A percentile compares a stretch with the other conserved stretches of the same genome.
Conservation (phyloP, 1,284 basidiomycete species). For the Cronartium quercuum region DNA sequence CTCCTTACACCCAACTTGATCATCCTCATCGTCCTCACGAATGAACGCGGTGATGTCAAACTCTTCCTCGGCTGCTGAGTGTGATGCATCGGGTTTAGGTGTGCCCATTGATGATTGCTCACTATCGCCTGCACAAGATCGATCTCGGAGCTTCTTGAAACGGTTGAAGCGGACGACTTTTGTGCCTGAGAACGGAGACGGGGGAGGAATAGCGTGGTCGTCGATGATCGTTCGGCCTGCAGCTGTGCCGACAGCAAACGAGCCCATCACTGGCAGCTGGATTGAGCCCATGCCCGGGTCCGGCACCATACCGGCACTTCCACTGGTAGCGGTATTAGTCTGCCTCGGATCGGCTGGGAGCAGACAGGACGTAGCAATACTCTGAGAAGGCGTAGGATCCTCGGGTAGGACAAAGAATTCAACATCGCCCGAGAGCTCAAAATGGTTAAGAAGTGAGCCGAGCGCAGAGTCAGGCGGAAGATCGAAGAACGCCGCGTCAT, state of each 20-base stretch:
- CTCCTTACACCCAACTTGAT: not conserved
- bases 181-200: slow-evolving; percentile 23
- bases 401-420: not conserved
- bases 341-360: not conserved
- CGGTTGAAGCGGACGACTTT: slow-evolving; percentile 32
- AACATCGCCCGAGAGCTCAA: slow-evolving; percentile 13
- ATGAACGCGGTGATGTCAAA: slow-evolving; percentile 36
- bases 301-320: not conserved
- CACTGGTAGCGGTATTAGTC: not conserved
- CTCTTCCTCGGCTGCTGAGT: slow-evolving; percentile 6
- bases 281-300: not conserved
- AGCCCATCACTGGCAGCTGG: slow-evolving; percentile 26
- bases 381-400: not conserved
- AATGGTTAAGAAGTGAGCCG: slow-evolving; percentile 14
- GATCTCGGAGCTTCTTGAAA: slow-evolving; percentile 19
- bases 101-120: slow-evolving; percentile 28
- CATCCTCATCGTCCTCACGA: slow-evolving; percentile 12
- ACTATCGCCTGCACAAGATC: slow-evolving; percentile 9
- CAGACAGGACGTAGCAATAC: not conserved
- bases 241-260: slow-evolving; percentile 15
- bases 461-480: slow-evolving; percentile 3
- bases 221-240: slow-evolving; percentile 32
- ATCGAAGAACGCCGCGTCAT: slow-evolving; percentile 28
- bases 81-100: not conserved
- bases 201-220: not conserved